Base-by-base conservation (phyloP, 306 rosid genomes). In the Cyamopsis tetragonoloba region DNA sequence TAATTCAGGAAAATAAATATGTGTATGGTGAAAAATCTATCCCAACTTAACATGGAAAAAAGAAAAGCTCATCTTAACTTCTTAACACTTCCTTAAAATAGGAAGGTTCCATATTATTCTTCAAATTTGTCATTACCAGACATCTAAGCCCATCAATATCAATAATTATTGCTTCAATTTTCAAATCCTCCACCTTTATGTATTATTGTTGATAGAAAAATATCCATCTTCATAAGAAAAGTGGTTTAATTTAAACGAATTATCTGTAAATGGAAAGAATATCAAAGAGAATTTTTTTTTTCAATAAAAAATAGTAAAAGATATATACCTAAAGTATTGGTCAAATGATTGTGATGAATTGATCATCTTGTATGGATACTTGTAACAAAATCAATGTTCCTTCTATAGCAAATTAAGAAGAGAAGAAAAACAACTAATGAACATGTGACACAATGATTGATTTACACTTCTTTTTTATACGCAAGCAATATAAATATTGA, bases 361-460 rank as follows among this genome's bases (percentile, higher is more conserved):
- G 35, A 22, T 51, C 14, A 38, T 73, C 20, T 4, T 46, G 54
- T 7, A 27, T 43, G 61, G 15, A 32, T 24, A 18, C 61, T 64
- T 31, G 1, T n/a, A 56, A 58, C 54, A 34, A 69, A 48, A 51
- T 1, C 7, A 4, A 68, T 46, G 66, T 50, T 74, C 64, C 57
- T 68, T 68, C 22, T 39, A 63, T 49, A 28, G 49, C 57, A 3
- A 77, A n/a, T n/a, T n/a, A n/a, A 56, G 31, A 73, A 56, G 49
- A 71, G 37, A 39, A 30, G 34, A 66, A 57, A 49, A 72, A 23
- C 79, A 72, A 62, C 24, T 3, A 63, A 64, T 66, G 62, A 5
- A 13, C 72, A 61, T 73, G 78, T 66, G 76, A 48, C 57, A 68
- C 39, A 63, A 62, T 68, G 77, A 77, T 77, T 62, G 37, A 22